Conservation (phyloP, 495 filamentous ascomycete genomes). For the Penicillium simplicissimum region DNA sequence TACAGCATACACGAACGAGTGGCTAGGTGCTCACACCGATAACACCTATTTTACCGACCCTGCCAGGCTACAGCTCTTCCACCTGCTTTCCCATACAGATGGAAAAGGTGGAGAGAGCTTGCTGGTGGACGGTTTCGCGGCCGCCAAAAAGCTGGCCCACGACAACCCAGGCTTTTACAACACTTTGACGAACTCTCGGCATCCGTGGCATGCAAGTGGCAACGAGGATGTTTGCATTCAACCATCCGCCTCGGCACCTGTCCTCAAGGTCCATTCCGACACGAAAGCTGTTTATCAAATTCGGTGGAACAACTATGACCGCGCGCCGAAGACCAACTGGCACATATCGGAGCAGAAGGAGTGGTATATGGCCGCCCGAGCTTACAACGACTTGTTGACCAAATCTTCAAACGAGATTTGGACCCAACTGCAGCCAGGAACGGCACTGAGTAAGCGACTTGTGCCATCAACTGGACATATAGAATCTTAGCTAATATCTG, state of each 20-base stretch:
- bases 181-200: constrained; percentile 47
- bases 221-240: constrained; percentile 79
- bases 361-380: constrained; percentile 78
- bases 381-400: constrained; percentile 62
- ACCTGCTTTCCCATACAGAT: constrained; percentile 74
- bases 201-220: constrained; percentile 79
- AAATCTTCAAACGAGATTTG: constrained; percentile 59
- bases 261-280: constrained; percentile 56
- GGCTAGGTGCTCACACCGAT: constrained; percentile 81
- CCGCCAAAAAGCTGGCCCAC: constrained; percentile 55
- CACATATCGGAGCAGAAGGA: constrained; percentile 34
- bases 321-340: constrained; percentile 57
- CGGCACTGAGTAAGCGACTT: constrained; percentile 61
- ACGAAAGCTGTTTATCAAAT: constrained; percentile 57
- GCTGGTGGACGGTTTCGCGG: constrained; percentile 81
- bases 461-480: not conserved
- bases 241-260: constrained; percentile 59
- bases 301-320: constrained; percentile 91
- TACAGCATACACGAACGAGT: constrained; percentile 85
- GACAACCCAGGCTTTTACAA: constrained; percentile 52
- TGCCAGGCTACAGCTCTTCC: constrained; percentile 85
- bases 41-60: constrained; percentile 93
- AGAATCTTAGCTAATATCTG: constrained; percentile 8
- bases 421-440: constrained; percentile 78
- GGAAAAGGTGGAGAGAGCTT: constrained; percentile 68